These are phyloP conservation scores for Protomyces inouyei DNA, from an alignment of 1,139 yeast species.

Conservation along the genomic window DNA sequence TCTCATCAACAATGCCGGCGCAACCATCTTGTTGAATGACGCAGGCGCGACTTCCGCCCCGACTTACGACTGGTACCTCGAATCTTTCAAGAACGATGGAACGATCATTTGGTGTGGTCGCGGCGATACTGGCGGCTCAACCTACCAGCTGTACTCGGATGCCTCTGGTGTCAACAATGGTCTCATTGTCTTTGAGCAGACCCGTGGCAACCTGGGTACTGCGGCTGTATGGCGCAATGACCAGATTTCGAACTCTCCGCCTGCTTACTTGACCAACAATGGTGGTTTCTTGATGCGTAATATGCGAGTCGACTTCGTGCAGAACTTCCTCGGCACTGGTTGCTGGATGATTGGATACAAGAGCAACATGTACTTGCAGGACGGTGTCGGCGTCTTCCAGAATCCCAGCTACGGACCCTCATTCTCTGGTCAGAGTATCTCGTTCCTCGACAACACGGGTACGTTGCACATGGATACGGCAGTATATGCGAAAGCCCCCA, in stretches of 20 bases:
- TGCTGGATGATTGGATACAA: conserved; percentile 6
- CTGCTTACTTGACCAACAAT: conserved; percentile 5
- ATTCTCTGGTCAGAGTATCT: conserved; percentile 3
- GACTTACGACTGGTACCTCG: conserved; percentile 4
- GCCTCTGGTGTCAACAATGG: neutral
- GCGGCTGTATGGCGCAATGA: conserved; percentile 6
- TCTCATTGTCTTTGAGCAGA: neutral
- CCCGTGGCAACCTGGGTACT: conserved; percentile 5
- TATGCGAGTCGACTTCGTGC: conserved; percentile 4
- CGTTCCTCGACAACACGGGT: conserved; percentile 2
- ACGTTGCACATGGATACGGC: conserved; percentile 2
- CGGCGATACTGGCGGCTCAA: neutral
- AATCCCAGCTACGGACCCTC: neutral
- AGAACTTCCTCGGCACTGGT: conserved; percentile 12
- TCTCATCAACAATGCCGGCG: too few species aligned
- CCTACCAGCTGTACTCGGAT: too few species aligned
- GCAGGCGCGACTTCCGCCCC: neutral
- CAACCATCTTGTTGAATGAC: neutral
- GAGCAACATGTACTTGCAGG: conserved; percentile 7
- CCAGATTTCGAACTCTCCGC: neutral
- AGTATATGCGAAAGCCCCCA: neutral
- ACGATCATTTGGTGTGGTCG: conserved; percentile 9
- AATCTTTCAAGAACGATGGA: conserved; percentile 10
- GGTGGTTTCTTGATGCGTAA: conserved; percentile 9
- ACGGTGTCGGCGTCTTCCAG: conserved; percentile 1